Conservation (phyloP, 208 protist species). For the Strigomonas culicis region DNA sequence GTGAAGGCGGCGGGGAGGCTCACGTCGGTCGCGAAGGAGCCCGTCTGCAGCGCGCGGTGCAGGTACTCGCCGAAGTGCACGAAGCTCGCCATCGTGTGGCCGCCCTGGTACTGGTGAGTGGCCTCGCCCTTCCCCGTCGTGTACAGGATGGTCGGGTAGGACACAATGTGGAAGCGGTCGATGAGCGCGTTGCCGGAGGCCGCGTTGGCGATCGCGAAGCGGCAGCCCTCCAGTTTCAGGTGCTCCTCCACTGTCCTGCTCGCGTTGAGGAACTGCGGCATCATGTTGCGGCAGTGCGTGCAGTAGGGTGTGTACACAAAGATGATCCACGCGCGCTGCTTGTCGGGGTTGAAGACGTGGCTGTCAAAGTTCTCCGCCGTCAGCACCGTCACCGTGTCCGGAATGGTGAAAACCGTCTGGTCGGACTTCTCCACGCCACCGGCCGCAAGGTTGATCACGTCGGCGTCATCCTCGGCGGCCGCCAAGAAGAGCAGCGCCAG, state of each 20-base stretch:
- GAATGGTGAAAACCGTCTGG: constrained; percentile 23
- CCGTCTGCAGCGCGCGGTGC: constrained; percentile 33
- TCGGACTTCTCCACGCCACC: constrained; percentile 15
- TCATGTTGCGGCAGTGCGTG: constrained; percentile 63
- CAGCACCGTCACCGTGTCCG: constrained; percentile 30
- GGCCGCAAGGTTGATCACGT: constrained; percentile 17
- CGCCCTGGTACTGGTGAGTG: constrained; percentile 57
- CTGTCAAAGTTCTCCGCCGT: constrained; percentile 57
- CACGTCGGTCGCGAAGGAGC: constrained; percentile 63
- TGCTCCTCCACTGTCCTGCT: constrained; percentile 25
- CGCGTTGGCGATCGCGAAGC: constrained; percentile 61
- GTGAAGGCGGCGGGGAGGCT: constrained; percentile 35
- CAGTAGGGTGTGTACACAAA: constrained; percentile 86
- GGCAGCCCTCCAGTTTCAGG: constrained; percentile 29
- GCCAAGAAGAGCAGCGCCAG: constrained; percentile 2
- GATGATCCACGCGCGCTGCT: constrained; percentile 54
- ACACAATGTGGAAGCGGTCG: constrained; percentile 47
- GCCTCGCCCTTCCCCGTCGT: constrained; percentile 53
- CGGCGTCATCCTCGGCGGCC: constrained; percentile 4
- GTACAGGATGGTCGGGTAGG: constrained; percentile 77
- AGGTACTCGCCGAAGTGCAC: constrained; percentile 54
- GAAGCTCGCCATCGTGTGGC: constrained; percentile 46
- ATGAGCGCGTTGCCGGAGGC: constrained; percentile 35
- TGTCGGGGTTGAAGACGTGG: constrained; percentile 45
- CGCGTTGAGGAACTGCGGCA: constrained; percentile 73